Percentiles rank a stretch among this genome's conserved stretches.
Evolutionary conservation across 2,329 filamentous ascomycete species (phyloP).

Genomic region (Claviceps spartinae): DNA sequence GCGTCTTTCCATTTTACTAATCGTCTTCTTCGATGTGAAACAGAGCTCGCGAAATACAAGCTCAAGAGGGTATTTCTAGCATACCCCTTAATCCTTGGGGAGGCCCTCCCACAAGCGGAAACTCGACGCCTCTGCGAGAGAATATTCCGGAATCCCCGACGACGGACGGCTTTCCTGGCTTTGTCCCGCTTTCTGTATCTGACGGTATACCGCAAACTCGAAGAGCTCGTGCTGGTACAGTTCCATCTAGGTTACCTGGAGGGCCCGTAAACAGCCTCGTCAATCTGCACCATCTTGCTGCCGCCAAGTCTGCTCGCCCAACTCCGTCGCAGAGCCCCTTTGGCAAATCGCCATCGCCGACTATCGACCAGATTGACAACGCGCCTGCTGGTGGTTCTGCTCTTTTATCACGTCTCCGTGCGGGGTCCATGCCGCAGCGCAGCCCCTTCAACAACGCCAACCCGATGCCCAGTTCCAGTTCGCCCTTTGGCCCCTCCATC

Average conservation of each 20-base stretch:
- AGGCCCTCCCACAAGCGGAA: slow-evolving; percentile 89
- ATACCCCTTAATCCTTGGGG: slow-evolving; percentile 68
- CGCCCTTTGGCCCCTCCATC: slow-evolving; percentile 76
- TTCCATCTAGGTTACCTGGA: slow-evolving; percentile 88
- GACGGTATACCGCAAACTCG: slow-evolving; percentile 55
- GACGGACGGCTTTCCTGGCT: slow-evolving; percentile 88
- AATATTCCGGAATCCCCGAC: slow-evolving; percentile 96
- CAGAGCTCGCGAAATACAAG: slow-evolving; percentile 91
- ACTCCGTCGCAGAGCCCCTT: slow-evolving; percentile 83
- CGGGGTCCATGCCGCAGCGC: slow-evolving; percentile 88
- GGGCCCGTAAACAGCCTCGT: slow-evolving; percentile 48
- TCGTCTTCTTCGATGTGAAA: neutral
- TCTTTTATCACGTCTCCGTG: slow-evolving; percentile 71
- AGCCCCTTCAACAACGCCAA: slow-evolving; percentile 43
- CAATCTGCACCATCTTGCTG: slow-evolving; percentile 42
- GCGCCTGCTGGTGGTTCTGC: slow-evolving; percentile 46
- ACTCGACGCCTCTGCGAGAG: slow-evolving; percentile 90
- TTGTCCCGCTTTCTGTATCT: slow-evolving; percentile 57
- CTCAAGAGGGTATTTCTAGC: slow-evolving; percentile 73
- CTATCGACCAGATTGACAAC: slow-evolving; percentile 33
- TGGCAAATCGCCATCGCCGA: slow-evolving; percentile 48
- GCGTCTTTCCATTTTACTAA: neutral
- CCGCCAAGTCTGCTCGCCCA: slow-evolving; percentile 68
- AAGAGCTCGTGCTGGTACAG: slow-evolving; percentile 79
- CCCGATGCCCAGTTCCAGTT: slow-evolving; percentile 36